Base-by-base conservation (phyloP, 75 land plant species). In the Selaginella moellendorffii region DNA sequence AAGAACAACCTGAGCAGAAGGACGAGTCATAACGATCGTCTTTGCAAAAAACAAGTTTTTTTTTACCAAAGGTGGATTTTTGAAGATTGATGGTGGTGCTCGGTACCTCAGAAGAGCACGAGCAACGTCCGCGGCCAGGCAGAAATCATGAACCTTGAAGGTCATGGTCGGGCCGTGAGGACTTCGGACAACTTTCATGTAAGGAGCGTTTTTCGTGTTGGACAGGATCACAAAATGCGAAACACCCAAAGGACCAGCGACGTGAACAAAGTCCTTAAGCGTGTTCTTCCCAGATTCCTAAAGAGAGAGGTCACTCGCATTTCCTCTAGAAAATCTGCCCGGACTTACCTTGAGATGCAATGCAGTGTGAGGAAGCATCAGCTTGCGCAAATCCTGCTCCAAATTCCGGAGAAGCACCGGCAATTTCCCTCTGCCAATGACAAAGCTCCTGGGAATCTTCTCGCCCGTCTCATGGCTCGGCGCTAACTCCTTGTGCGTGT, bases 161-260 rank as follows among this genome's bases (percentile, higher is more conserved):
- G 97, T 84, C 18, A 95, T 76, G 28, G 97, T 95, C 28, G 99
- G 99, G 19, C 99, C 97, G 65, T 85, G 97, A 1, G 99, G 99
- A 30, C 97, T 80, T 63, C 84, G 81, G 31, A 86, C 99, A 65
- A 95, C 83, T 60, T 86, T 76, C 27, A 95, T 56, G 73, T 86
- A 87, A 2, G 99, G 83, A 22, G 81, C 77, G 60, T 65, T 67
- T 23, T 79, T 77, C 62, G 92, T 83, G 56, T 84, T 85, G 5
- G 99, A 95, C 25, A 95, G 54, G 18, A 90, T 79, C 46, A 95
- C 73, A 63, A 95, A 95, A 77, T 95, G 92, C 36, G 97, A 77
- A 1, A 95, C 97, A 42, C 99, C 99, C 80, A 95, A 80, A 24
- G 91, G 99, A 22, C 92, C 88, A 14, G 99, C 85, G 68, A 95